Evolutionary conservation across 2,329 filamentous ascomycete species (phyloP), one percentile per base, ranked within the genome.

Genomic region (Monosporascus sp.): DNA sequence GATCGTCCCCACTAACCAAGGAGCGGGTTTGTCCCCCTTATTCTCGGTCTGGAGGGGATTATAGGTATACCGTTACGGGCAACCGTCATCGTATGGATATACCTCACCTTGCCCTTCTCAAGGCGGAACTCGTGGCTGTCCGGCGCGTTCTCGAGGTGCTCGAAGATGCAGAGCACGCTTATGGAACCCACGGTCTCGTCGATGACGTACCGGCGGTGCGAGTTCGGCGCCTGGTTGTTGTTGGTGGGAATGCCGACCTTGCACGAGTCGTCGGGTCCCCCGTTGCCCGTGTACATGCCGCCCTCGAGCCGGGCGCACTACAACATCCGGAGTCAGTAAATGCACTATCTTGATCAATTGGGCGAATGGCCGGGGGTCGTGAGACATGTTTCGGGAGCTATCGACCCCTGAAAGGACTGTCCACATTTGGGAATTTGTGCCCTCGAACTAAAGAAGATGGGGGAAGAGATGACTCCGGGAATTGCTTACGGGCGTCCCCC

Each of bases 401-500:
- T n/a, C n/a, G n/a, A n/a, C n/a, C n/a, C n/a, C n/a, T n/a, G n/a
- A n/a, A n/a, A n/a, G n/a, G n/a, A n/a, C n/a, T n/a, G n/a, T n/a
- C n/a, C n/a, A n/a, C n/a, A n/a, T n/a, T n/a, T n/a, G n/a, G n/a
- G n/a, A n/a, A n/a, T n/a, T n/a, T n/a, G n/a, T n/a, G n/a, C n/a
- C n/a, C n/a, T n/a, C n/a, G n/a, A n/a, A n/a, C n/a, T n/a, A n/a
- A n/a, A n/a, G n/a, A n/a, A n/a, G n/a, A n/a, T n/a, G n/a, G n/a
- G n/a, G n/a, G n/a, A n/a, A n/a, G n/a, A n/a, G n/a, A n/a, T n/a
- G n/a, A n/a, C n/a, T n/a, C n/a, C n/a, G n/a, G n/a, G n/a, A n/a
- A n/a, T n/a, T n/a, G n/a, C n/a, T n/a, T n/a, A n/a, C n/a, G 0
- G 68, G 69, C 26, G 65, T 66, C 38, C 67, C 69, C 67, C 68